phyloP scores from a whole-genome alignment of 352 stramenopile species.

The Pelagophyceae sp. region DNA sequence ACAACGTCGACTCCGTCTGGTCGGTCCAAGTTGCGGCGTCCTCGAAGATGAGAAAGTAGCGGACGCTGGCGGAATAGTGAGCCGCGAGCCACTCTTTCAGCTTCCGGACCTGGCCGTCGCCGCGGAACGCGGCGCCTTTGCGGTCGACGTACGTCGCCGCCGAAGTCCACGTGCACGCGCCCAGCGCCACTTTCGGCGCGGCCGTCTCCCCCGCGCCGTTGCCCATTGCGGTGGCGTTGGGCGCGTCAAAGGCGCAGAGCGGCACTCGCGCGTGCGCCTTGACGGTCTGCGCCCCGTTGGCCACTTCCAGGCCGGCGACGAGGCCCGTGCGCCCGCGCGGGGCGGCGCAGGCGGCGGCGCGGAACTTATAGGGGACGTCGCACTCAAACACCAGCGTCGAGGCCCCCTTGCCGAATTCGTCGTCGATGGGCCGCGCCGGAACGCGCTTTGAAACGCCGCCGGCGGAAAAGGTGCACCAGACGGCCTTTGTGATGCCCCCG shows the following conservation, averaged over 20 bases:
- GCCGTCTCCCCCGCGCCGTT: background rate
- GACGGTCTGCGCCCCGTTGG: background rate
- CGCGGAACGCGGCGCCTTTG: background rate
- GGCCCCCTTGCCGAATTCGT: background rate
- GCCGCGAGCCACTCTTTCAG: background rate
- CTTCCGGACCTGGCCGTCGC: background rate
- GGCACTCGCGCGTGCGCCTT: background rate
- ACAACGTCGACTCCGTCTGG: background rate
- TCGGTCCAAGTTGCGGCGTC: background rate
- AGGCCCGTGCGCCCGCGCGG: background rate
- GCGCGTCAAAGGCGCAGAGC: background rate
- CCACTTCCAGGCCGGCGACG: background rate
- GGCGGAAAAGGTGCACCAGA: background rate
- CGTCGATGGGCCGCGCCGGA: too few relatives aligned
- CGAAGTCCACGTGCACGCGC: background rate
- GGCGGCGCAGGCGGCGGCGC: background rate
- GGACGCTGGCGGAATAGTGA: background rate
- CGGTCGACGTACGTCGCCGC: background rate
- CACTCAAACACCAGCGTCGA: constrained; percentile 8
- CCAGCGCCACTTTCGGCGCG: background rate
- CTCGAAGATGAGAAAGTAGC: constrained; percentile 9
- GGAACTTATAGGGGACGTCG: background rate
- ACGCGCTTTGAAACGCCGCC: too few relatives aligned
- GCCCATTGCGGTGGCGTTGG: too few relatives aligned
- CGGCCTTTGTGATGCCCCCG: background rate